phyloP scores from a whole-genome alignment of 2,329 filamentous ascomycete species.

The Fusarium paranaense region DNA sequence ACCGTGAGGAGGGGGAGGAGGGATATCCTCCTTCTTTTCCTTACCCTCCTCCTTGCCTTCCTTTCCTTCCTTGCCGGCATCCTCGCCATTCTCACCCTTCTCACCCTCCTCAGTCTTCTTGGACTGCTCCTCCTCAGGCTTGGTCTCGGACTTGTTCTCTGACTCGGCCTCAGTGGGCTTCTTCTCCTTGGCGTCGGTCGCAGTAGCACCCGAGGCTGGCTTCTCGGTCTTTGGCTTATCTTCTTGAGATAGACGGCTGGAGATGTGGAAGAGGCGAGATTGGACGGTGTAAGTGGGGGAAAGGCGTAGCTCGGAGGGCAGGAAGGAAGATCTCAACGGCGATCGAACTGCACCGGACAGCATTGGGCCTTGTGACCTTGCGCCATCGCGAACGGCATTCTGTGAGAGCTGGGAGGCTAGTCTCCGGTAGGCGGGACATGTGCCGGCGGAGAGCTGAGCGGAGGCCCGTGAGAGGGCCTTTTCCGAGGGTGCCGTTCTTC shows the following conservation, averaged over 20 bases:
- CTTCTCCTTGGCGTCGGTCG: conserved; percentile 56
- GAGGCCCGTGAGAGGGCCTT: conserved; percentile 56
- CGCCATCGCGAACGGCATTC: conserved; percentile 42
- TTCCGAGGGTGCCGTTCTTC: conserved; percentile 56
- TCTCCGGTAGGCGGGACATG: conserved; percentile 61
- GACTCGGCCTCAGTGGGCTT: conserved; percentile 51
- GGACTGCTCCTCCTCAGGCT: conserved; percentile 57
- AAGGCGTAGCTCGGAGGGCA: conserved; percentile 49
- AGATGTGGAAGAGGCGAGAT: conserved; percentile 50
- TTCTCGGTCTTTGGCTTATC: conserved; percentile 51
- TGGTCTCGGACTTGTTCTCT: conserved; percentile 32
- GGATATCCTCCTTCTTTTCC: conserved; percentile 72
- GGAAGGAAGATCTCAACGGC: conserved; percentile 60
- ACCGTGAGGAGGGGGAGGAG: conserved; percentile 94
- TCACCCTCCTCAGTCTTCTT: conserved; percentile 56
- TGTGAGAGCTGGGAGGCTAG: conserved; percentile 55
- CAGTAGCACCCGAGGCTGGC: conserved; percentile 39
- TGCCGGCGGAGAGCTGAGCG: conserved; percentile 54
- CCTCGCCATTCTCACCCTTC: conserved; percentile 48
- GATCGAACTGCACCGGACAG: conserved; percentile 47
- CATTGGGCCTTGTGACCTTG: conserved; percentile 43
- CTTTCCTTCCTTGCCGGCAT: conserved; percentile 56
- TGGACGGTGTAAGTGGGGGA: conserved; percentile 48
- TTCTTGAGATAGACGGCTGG: conserved; percentile 45
- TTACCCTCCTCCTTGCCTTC: conserved; percentile 62